These are phyloP conservation scores for Aspergillus carbonarius DNA, from an alignment of 2,329 filamentous ascomycete genomes.

Conservation along the genomic window DNA sequence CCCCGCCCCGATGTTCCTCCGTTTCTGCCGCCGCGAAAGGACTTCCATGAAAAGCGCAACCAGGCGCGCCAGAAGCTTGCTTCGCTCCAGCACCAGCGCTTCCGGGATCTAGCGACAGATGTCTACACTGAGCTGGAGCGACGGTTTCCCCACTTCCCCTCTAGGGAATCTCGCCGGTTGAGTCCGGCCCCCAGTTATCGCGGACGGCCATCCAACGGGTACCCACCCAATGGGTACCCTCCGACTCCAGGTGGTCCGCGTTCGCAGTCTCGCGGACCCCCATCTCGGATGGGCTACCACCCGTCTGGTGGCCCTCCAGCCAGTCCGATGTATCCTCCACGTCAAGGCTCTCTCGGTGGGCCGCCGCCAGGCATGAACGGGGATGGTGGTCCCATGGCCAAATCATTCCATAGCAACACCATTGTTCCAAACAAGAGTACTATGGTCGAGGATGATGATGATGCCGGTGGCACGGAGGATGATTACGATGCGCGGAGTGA, in stretches of 20 bases:
- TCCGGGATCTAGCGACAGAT: constrained; percentile 89
- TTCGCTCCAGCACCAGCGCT: constrained; percentile 80
- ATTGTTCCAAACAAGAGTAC: constrained; percentile 98
- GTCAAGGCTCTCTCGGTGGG: constrained; percentile 42
- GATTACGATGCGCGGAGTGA: constrained; percentile 60
- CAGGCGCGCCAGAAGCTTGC: constrained; percentile 95
- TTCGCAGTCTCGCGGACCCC: constrained; percentile 46
- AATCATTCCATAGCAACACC: constrained; percentile 91
- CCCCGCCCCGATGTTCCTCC: constrained; percentile 56
- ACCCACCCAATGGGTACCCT: constrained; percentile 53
- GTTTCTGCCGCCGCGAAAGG: constrained; percentile 78
- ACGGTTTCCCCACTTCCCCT: constrained; percentile 78
- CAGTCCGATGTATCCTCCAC: constrained; percentile 40
- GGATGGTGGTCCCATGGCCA: constrained; percentile 76
- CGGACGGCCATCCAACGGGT: constrained; percentile 45
- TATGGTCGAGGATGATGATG: constrained; percentile 94
- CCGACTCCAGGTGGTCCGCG: constrained; percentile 52
- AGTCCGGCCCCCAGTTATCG: constrained; percentile 65
- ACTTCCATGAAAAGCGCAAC: constrained; percentile 95
- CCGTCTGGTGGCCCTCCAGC: constrained; percentile 38
- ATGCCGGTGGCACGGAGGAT: constrained; percentile 57
- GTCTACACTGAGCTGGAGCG: constrained; percentile 94
- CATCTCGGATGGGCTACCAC: constrained; percentile 35
- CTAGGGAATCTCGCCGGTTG: constrained; percentile 64
- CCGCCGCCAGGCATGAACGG: constrained; percentile 54